Evolutionary conservation across 768 basidiomycete species (phyloP).

Genomic region (Calocera viscosa): DNA sequence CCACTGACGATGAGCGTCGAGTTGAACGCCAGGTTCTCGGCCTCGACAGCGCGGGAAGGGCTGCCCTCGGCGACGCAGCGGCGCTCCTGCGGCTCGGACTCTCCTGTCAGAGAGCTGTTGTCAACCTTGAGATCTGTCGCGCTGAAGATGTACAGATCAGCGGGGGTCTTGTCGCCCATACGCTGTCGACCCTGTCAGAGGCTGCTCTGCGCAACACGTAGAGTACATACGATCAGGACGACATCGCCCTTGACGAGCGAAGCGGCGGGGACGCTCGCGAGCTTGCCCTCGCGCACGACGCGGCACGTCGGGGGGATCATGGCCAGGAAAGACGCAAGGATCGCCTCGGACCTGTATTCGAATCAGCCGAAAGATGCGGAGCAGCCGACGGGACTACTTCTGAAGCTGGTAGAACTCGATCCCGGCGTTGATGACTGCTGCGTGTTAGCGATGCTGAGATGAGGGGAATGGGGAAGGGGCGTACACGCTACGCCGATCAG

Average conservation of each 20-base stretch:
- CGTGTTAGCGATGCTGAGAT: neutral
- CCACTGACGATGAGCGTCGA: constrained; percentile 57
- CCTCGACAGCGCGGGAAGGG: constrained; percentile 41
- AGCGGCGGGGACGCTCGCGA: constrained; percentile 45
- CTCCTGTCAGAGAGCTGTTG: constrained; percentile 58
- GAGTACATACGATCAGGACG: constrained; percentile 41
- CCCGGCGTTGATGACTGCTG: constrained; percentile 43
- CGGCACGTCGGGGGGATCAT: constrained; percentile 61
- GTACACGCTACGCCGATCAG: constrained; percentile 47
- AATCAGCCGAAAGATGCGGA: neutral
- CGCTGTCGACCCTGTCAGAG: constrained; percentile 30
- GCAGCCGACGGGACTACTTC: constrained; percentile 27
- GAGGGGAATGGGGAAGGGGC: neutral
- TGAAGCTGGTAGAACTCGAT: constrained; percentile 62
- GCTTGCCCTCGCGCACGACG: constrained; percentile 46
- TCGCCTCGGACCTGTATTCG: constrained; percentile 40
- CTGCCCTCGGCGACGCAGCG: constrained; percentile 37
- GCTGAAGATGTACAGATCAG: constrained; percentile 45
- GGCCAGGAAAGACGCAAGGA: constrained; percentile 57
- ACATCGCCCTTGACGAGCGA: constrained; percentile 55
- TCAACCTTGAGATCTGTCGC: constrained; percentile 55
- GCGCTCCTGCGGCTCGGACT: constrained; percentile 58
- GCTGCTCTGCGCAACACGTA: neutral
- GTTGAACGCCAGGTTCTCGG: constrained; percentile 61
- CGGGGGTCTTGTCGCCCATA: constrained; percentile 58